A percentile compares a stretch with the other conserved stretches of the same genome.
These are phyloP conservation scores for Hura crepitans DNA, from an alignment of 441 rosid genomes.

Conservation along the genomic window DNA sequence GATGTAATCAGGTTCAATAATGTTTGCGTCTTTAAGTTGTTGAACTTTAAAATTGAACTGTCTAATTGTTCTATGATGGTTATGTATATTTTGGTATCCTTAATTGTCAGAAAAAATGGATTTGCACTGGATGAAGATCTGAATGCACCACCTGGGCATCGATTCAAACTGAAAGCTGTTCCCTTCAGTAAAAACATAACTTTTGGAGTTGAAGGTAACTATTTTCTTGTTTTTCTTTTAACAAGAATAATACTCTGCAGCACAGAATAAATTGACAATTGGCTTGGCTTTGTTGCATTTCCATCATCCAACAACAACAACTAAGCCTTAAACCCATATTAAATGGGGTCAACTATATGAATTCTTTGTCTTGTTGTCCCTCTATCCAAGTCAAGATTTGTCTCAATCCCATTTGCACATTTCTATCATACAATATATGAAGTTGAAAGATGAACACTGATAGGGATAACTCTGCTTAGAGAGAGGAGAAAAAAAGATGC, in stretches of 20 bases:
- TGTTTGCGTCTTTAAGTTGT: not conserved
- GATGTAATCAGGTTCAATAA: slow-evolving; percentile 67
- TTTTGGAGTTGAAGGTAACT: slow-evolving; percentile 86
- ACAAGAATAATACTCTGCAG: not conserved
- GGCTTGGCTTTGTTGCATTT: not conserved
- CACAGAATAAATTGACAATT: not conserved
- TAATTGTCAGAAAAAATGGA: slow-evolving; percentile 71
- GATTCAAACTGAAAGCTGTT: slow-evolving; percentile 65
- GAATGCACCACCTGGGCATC: slow-evolving; percentile 67
- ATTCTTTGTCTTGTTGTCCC: too few species aligned
- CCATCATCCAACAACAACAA: too few species aligned
- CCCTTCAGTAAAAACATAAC: slow-evolving; percentile 93
- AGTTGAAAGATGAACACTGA: not conserved
- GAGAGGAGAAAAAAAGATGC: not conserved
- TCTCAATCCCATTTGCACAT: not conserved
- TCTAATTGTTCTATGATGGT: slow-evolving; percentile 5
- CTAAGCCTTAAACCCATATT: too few species aligned
- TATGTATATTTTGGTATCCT: slow-evolving; percentile 15
- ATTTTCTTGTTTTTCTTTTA: slow-evolving; percentile 5
- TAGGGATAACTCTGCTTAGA: not conserved
- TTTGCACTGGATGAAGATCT: slow-evolving; percentile 82
- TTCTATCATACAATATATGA: not conserved
- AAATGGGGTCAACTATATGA: too few species aligned
- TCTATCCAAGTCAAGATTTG: too few species aligned
- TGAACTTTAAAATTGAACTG: not conserved